Base-by-base conservation (phyloP, 1,284 basidiomycete genomes). In the Marasmius fiardii region DNA sequence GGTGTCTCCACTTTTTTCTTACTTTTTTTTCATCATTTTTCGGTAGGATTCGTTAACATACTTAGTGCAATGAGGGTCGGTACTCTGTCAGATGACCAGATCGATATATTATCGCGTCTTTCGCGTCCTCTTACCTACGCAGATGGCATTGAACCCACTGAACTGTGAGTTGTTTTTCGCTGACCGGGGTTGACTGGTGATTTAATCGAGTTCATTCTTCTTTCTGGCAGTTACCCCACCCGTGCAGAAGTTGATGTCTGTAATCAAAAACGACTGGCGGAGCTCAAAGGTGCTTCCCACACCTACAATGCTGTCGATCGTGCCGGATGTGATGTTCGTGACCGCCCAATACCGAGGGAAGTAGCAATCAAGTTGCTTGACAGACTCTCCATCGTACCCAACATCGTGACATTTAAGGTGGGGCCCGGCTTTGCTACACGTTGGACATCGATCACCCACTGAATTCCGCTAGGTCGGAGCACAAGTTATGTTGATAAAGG, bases 11-110 rank as follows among this genome's bases (percentile, higher is more conserved):
- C 10, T 26, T 5, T 2, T 3, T 20, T 24, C 24, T 24, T 56
- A n/a, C n/a, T n/a, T 26, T 34, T 41, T 43, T 35, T 45, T 34
- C 51, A 48, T 51, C 35, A 31, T 31, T 52, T 55, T 39, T 54
- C 45, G 12, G 20, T 63, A 93, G 92, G 79, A 21, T 95, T 97
- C 67, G 83, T 95, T 55, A 79, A 90, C 66, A 93, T 96, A 86
- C 78, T 97, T 47, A 95, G 94, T 68, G 90, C 93, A 65, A 93
- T 96, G 92, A 85, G 94, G 20, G 92, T 90, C 60, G 94, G 94
- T 3, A 68, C 67, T n/a, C 71, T 95, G 53, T 75, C 82, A 6
- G 60, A 68, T 6, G 67, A 72, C 4, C 88, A 88, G 0, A 81
- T 88, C 54, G 56, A 68, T 4, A 79, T 75, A 23, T 94, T 95